Evolutionary conservation across 192 early-diverging fungal genomes (phyloP).

Genomic region (Coemansia sp.): DNA sequence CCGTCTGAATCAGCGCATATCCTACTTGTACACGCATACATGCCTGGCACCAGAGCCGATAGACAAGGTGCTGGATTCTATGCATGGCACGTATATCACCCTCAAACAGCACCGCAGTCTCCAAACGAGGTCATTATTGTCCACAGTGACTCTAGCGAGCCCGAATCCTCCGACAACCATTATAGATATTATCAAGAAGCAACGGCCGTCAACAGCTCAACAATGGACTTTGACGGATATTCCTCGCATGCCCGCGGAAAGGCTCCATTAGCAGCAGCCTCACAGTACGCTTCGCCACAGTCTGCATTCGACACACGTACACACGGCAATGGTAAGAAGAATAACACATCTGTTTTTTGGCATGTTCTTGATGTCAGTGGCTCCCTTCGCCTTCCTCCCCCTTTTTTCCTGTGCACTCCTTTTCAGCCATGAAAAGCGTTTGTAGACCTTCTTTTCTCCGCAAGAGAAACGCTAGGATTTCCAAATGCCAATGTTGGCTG

Average conservation of each 20-base stretch:
- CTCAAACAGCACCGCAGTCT: slow-evolving; percentile 21
- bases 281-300: slow-evolving; percentile 25
- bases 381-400: background rate
- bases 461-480: background rate
- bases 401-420: background rate
- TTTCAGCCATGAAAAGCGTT: background rate
- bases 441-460: background rate
- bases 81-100: slow-evolving; percentile 33
- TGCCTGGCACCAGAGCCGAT: slow-evolving; percentile 38
- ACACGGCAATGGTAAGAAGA: slow-evolving; percentile 18
- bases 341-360: background rate
- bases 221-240: slow-evolving; percentile 11
- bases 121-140: slow-evolving; percentile 42
- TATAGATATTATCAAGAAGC: background rate
- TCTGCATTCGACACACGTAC: background rate
- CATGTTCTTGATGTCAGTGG: background rate
- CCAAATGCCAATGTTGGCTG: background rate
- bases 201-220: background rate
- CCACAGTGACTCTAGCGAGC: slow-evolving; percentile 46
- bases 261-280: slow-evolving; percentile 1
- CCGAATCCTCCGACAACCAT: slow-evolving; percentile 11
- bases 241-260: slow-evolving; percentile 4
- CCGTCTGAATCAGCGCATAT: background rate
- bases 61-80: slow-evolving; percentile 28
- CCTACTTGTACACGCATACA: slow-evolving; percentile 12